Evolutionary conservation across 805 yeast species (phyloP).

Genomic region (Saccharomyces eubayanus): DNA sequence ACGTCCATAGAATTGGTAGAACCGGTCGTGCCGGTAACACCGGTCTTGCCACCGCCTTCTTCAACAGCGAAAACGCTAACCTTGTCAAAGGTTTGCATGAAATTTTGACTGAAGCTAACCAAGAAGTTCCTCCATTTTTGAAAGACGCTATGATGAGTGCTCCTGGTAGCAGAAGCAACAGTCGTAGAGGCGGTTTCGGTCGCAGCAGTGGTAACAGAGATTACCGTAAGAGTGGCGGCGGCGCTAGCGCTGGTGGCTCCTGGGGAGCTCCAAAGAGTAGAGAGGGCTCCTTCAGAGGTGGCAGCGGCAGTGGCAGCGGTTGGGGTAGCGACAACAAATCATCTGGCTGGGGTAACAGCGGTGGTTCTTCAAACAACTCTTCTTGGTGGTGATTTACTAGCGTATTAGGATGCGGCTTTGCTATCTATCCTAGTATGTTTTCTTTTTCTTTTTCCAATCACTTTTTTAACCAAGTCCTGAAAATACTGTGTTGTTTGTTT

Average conservation of each 20-base stretch:
- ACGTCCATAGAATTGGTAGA: slow-evolving; percentile 99
- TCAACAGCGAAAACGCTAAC: slow-evolving; percentile 90
- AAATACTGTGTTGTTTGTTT: slow-evolving; percentile 4
- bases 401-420: not conserved
- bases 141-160: slow-evolving; percentile 72
- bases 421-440: slow-evolving; percentile 1
- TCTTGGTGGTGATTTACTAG: slow-evolving; percentile 21
- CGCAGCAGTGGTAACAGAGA: slow-evolving; percentile 39
- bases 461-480: slow-evolving; percentile 4
- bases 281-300: slow-evolving; percentile 19
- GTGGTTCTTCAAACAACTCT: slow-evolving; percentile 13
- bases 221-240: slow-evolving; percentile 38
- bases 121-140: slow-evolving; percentile 90
- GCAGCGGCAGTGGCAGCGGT: slow-evolving; percentile 30
- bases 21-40: slow-evolving; percentile 99
- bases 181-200: slow-evolving; percentile 41
- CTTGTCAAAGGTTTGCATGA: slow-evolving; percentile 82
- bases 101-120: slow-evolving; percentile 89
- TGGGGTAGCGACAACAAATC: slow-evolving; percentile 27
- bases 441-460: not conserved
- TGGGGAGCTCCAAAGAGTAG: slow-evolving; percentile 29
- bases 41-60: slow-evolving; percentile 97
- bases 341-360: slow-evolving; percentile 30
- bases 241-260: slow-evolving; percentile 28
- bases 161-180: slow-evolving; percentile 48